These are phyloP conservation scores for Guyanaporus albipodus DNA, from an alignment of 768 basidiomycete species.

Conservation along the genomic window DNA sequence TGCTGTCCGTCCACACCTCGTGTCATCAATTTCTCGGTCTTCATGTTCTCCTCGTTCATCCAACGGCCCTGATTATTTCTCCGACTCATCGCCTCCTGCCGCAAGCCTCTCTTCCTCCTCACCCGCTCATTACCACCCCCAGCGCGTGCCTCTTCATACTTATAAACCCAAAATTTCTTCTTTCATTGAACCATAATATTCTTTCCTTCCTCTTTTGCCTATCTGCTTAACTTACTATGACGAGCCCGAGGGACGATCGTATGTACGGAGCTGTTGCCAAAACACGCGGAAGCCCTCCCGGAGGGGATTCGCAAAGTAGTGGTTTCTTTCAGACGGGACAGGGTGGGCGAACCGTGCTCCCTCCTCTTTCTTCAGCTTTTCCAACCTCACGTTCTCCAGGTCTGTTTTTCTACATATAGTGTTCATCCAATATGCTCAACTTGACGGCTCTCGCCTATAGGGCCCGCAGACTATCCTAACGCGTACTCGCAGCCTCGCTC, in stretches of 20 bases:
- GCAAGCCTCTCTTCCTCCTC: conserved; percentile 31
- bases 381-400: conserved; percentile 89
- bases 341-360: conserved; percentile 87
- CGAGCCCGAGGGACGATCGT: conserved; percentile 68
- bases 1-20: conserved; percentile 45
- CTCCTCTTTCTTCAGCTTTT: conserved; percentile 81
- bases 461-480: conserved; percentile 53
- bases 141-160: conserved; percentile 41
- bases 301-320: conserved; percentile 56
- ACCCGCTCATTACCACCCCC: conserved; percentile 43
- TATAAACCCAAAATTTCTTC: conserved; percentile 53
- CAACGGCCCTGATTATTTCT: conserved; percentile 40
- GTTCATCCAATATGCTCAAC: conserved; percentile 55
- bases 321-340: conserved; percentile 74
- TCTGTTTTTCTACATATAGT: conserved; percentile 64
- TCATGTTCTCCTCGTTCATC: conserved; percentile 49
- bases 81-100: conserved; percentile 38
- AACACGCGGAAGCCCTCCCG: conserved; percentile 61
- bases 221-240: conserved; percentile 59
- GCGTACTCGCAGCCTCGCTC: conserved; percentile 64
- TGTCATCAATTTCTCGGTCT: conserved; percentile 38
- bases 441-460: conserved; percentile 52
- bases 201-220: conserved; percentile 52
- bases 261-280: conserved; percentile 62
- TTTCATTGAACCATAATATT: conserved; percentile 42